Percentiles rank a stretch among this genome's conserved stretches.
These are phyloP conservation scores for Triticum aestivum DNA, from an alignment of 176 grass and related monocot genomes.

Conservation along the genomic window DNA sequence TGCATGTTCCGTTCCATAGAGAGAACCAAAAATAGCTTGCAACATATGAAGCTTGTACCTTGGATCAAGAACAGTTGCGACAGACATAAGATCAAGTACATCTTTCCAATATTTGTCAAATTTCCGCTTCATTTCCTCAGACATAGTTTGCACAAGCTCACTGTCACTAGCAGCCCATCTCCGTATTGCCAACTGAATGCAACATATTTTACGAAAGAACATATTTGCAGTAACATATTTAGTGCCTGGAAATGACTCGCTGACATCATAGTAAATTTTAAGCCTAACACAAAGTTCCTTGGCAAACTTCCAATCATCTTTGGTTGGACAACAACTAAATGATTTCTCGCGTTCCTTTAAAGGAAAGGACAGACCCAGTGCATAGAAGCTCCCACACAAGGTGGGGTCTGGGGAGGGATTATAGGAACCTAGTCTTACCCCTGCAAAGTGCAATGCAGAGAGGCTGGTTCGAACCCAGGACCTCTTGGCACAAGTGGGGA, in stretches of 20 bases:
- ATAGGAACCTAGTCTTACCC: too few species aligned
- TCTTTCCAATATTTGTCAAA: background rate
- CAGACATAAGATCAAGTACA: background rate
- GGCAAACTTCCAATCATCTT: background rate
- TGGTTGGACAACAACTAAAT: background rate
- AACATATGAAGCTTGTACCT: background rate
- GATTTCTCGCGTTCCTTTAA: background rate
- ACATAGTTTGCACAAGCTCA: background rate
- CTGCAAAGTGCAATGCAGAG: too few species aligned
- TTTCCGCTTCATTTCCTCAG: background rate
- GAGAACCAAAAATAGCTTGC: background rate
- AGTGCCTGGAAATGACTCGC: background rate
- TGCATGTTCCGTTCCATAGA: background rate
- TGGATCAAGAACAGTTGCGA: background rate
- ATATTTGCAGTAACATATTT: slow-evolving; percentile 18
- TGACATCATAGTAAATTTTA: background rate
- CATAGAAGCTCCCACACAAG: too few species aligned
- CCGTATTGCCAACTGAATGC: slow-evolving; percentile 8
- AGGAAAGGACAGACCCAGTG: too few species aligned
- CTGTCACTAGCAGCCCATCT: background rate
- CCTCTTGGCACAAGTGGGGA: too few species aligned
- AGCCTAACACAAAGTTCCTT: background rate
- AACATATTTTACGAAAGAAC: slow-evolving; percentile 19
- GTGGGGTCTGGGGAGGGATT: too few species aligned
- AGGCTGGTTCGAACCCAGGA: too few species aligned